Evolutionary conservation across 148 eudicot genomes (phyloP).

Genomic region (Agrostemma githago): DNA sequence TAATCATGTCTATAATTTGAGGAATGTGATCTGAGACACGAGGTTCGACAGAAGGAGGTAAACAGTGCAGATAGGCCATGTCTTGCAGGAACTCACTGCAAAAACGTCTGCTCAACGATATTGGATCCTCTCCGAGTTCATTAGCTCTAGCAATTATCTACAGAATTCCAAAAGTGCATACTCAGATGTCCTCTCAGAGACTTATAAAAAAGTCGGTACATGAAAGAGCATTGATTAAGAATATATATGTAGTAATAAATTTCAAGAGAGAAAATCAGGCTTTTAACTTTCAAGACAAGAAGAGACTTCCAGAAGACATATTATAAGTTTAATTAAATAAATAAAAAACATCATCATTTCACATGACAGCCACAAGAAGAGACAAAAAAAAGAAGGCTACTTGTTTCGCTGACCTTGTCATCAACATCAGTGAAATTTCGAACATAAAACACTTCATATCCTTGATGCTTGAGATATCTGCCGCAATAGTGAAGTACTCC

Average conservation of each 20-base stretch:
- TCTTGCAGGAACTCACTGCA: constrained; percentile 86
- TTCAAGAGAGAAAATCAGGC: neutral
- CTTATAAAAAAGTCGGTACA: constrained; percentile 46
- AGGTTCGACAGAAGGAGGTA: constrained; percentile 83
- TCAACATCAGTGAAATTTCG: constrained; percentile 98
- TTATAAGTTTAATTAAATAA: no score
- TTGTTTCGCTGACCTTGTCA: constrained; percentile 65
- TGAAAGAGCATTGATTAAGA: constrained; percentile 14
- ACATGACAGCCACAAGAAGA: neutral
- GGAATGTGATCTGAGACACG: constrained; percentile 96
- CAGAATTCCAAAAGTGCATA: constrained; percentile 69
- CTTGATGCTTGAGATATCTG: constrained; percentile 79
- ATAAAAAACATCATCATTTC: neutral
- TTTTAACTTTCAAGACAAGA: neutral
- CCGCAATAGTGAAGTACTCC: constrained; percentile 29
- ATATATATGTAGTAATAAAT: neutral
- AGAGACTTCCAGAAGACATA: neutral
- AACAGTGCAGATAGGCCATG: constrained; percentile 73
- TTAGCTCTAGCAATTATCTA: constrained; percentile 98
- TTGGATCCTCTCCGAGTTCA: constrained; percentile 82
- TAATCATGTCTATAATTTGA: constrained; percentile 90
- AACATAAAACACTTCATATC: constrained; percentile 86
- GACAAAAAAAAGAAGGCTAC: neutral
- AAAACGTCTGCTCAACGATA: constrained; percentile 73
- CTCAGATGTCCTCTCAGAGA: constrained; percentile 77